A percentile compares a stretch with the other conserved stretches of the same genome.
Evolutionary conservation across 2,329 filamentous ascomycete species (phyloP).

Genomic region (Alternaria sp.): DNA sequence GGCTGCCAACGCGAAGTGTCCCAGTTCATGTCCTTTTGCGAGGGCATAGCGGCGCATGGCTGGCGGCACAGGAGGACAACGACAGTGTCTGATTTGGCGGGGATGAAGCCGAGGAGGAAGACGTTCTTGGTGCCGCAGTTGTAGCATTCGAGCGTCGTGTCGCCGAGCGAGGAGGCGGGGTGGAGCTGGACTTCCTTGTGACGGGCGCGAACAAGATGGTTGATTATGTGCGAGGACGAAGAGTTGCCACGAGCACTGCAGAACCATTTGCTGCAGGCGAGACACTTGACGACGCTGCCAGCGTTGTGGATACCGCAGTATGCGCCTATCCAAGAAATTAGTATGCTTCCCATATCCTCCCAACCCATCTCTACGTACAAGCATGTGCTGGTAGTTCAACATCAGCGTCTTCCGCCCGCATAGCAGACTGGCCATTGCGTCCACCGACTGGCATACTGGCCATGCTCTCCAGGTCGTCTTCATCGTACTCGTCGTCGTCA

Average conservation of each 20-base stretch:
- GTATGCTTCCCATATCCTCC: constrained; percentile 5
- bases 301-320: constrained; percentile 98
- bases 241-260: constrained; percentile 97
- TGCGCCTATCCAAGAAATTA: constrained; percentile 55
- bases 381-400: constrained; percentile 88
- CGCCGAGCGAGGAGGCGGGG: constrained; percentile 88
- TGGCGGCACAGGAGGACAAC: constrained; percentile 96
- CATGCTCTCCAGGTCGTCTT: constrained; percentile 75
- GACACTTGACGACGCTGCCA: constrained; percentile 93
- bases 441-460: constrained; percentile 83
- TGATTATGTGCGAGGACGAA: constrained; percentile 96
- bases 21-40: constrained; percentile 99
- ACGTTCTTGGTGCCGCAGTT: constrained; percentile 99
- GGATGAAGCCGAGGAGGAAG: constrained; percentile 96
- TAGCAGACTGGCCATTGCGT: constrained; percentile 65
- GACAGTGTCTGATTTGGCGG: constrained; percentile 97
- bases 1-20: constrained; percentile 98
- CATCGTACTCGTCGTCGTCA: constrained; percentile 89
- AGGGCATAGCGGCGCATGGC: constrained; percentile 92
- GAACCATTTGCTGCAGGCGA: constrained; percentile 98
- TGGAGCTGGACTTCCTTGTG: constrained; percentile 99
- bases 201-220: constrained; percentile 93
- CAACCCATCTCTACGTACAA: constrained; percentile 52
- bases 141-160: constrained; percentile 97
- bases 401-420: constrained; percentile 70